Evolutionary conservation across 75 land plant species (phyloP), one percentile per base, ranked within the genome.

Genomic region (Chamaecyparis obtusa): DNA sequence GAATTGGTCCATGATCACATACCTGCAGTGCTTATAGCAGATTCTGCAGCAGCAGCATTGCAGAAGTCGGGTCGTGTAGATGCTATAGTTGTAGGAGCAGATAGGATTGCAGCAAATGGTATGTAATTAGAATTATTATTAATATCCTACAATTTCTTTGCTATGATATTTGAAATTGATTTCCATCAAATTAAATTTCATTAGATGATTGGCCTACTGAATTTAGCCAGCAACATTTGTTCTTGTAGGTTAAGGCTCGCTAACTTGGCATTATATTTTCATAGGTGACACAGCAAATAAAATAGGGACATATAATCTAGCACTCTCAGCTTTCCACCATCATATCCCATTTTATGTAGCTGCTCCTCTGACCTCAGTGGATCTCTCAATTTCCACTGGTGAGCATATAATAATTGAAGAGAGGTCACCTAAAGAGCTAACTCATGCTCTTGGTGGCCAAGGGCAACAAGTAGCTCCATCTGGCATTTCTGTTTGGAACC

Each of bases 51-150:
- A 54, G 99, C 99, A 43, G 92, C 97, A 41, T 87, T 98, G 71
- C 94, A 93, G 93, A 89, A 93, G 87, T 85, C 88, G 84, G 95
- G 99, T 15, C 90, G 90, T 57, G 94, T 98, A 24, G 89, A 92
- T 94, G 99, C 98, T 69, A 98, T 98, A 19, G 91, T 98, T 84
- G 99, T 98, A 60, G 99, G 99, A 69, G 99, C 99, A 74, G 99
- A 98, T 91, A 94, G 99, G 35, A 92, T 98, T 87, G 99, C 99
- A 86, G 92, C 98, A 60, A 98, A 98, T 92, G 99, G 99, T 95
- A 92, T 32, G 83, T 30, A 4, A 30, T 6, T 77, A 81, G 33
- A 81, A 81, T 37, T 81, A n/a, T 15, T 15, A 9, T 21, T 41
- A 84, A 17, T 39, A 74, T 83, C 35, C 85, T 35, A 30, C 17